Percentiles rank a stretch among this genome's conserved stretches.
These are phyloP conservation scores for Boletus vermiculosoides DNA, from an alignment of 768 basidiomycete species.

Conservation along the genomic window DNA sequence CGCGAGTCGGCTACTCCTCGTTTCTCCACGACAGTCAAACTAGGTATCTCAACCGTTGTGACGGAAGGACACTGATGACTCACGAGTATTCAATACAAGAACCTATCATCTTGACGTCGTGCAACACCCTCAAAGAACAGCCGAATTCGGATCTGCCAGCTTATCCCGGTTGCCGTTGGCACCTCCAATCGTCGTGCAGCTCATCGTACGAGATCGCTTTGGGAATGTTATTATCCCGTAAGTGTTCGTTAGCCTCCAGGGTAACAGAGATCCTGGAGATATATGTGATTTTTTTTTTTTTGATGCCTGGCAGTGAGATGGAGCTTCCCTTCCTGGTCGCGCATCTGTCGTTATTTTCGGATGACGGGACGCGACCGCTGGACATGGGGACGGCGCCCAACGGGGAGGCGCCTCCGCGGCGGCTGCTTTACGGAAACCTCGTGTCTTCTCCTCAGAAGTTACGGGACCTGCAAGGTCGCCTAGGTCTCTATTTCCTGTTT, in stretches of 20 bases:
- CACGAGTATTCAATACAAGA: conserved; percentile 35
- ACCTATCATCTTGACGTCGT: conserved; percentile 81
- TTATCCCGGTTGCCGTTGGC: conserved; percentile 81
- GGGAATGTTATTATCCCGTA: conserved; percentile 78
- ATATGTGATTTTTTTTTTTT: conserved; percentile 18
- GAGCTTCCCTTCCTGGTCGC: conserved; percentile 89
- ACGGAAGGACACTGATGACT: conserved; percentile 14
- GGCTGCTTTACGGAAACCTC: conserved; percentile 79
- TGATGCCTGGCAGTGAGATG: conserved; percentile 55
- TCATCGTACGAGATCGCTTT: conserved; percentile 69
- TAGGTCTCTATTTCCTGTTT: conserved; percentile 86
- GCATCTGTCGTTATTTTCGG: conserved; percentile 72
- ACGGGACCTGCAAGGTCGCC: conserved; percentile 75
- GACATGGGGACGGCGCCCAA: conserved; percentile 60
- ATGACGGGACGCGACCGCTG: conserved; percentile 60
- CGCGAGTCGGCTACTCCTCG: conserved; percentile 58
- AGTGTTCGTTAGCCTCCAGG: conserved; percentile 37
- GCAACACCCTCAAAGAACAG: conserved; percentile 79
- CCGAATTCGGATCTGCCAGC: conserved; percentile 73
- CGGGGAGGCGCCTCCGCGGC: conserved; percentile 45
- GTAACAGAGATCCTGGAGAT: conserved; percentile 21
- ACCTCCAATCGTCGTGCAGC: conserved; percentile 79
- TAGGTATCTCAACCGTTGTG: conserved; percentile 41
- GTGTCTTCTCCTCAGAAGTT: conserved; percentile 80
- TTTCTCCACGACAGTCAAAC: conserved; percentile 53